Percentiles rank a stretch among this genome's conserved stretches.
Evolutionary conservation across 257 asterid species (phyloP).

Genomic region (Solanum ahanhuiri): DNA sequence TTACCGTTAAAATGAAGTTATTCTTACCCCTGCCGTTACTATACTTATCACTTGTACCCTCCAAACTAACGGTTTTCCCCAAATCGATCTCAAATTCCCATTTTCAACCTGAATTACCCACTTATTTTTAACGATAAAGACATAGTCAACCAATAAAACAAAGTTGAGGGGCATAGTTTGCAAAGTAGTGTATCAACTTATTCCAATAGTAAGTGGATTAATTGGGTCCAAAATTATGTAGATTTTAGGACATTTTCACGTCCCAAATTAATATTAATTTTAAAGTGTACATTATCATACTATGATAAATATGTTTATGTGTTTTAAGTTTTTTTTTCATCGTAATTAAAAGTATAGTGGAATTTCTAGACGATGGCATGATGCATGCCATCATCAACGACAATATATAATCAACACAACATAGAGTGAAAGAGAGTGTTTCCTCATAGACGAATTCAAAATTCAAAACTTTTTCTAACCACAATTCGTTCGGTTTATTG

Average conservation of each 20-base stretch:
- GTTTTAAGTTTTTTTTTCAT: background rate
- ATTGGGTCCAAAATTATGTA: background rate
- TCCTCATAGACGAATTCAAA: rapidly evolving
- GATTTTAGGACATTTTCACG: background rate
- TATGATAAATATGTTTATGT: background rate
- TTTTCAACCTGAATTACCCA: too few relatives aligned
- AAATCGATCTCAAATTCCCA: too few relatives aligned
- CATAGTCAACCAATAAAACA: too few relatives aligned
- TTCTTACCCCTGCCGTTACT: too few relatives aligned
- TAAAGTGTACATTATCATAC: background rate
- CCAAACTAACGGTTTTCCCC: too few relatives aligned
- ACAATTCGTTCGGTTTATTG: background rate
- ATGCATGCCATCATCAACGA: background rate
- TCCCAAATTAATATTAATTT: background rate
- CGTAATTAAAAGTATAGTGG: too few relatives aligned
- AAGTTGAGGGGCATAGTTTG: too few relatives aligned
- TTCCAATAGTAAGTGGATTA: background rate
- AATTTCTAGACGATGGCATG: too few relatives aligned
- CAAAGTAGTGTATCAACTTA: background rate
- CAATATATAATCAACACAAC: background rate
- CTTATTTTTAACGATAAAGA: too few relatives aligned
- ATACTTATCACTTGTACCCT: too few relatives aligned
- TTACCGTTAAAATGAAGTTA: too few relatives aligned
- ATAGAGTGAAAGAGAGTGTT: too few relatives aligned
- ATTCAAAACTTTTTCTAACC: background rate